Conservation (phyloP, 1,284 basidiomycete species). For the Cryptococcus neoformans region DNA sequence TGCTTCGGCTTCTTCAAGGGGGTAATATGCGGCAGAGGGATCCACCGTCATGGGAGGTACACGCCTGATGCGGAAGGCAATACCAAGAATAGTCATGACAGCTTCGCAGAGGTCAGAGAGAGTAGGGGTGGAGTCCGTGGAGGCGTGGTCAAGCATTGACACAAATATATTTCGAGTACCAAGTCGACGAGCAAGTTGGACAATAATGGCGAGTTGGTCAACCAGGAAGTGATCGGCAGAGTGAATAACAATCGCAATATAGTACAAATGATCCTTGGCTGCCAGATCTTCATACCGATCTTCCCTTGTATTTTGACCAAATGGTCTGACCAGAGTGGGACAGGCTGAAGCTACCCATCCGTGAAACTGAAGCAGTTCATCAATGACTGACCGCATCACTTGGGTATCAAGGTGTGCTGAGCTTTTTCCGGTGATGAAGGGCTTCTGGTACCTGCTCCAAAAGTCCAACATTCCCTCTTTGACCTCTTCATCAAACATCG, state of each 20-base stretch:
- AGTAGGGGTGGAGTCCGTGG: constrained; percentile 86
- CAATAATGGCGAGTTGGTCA: constrained; percentile 92
- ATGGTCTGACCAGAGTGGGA: constrained; percentile 82
- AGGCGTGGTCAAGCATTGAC: constrained; percentile 92
- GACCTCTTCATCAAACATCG: constrained; percentile 73
- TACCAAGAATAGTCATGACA: constrained; percentile 80
- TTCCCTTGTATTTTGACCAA: constrained; percentile 78
- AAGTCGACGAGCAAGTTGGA: constrained; percentile 83
- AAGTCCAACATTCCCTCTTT: constrained; percentile 75
- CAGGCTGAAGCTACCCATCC: constrained; percentile 99
- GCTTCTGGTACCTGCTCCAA: constrained; percentile 85
- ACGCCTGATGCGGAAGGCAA: constrained; percentile 82
- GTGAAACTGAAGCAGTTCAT: constrained; percentile 84
- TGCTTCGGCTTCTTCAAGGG: constrained; percentile 86
- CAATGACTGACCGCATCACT: constrained; percentile 77
- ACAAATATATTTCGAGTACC: constrained; percentile 87
- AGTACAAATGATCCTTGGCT: constrained; percentile 78
- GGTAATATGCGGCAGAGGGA: constrained; percentile 82
- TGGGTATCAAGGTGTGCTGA: constrained; percentile 85
- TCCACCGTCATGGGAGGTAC: constrained; percentile 86
- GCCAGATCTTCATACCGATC: constrained; percentile 84
- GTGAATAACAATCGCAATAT: constrained; percentile 87
- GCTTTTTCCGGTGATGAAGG: constrained; percentile 75
- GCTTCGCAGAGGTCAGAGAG: constrained; percentile 88
- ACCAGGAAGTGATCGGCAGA: constrained; percentile 96